These are phyloP conservation scores for Huntiella abstrusa DNA, from an alignment of 2,329 filamentous ascomycete genomes.

Conservation along the genomic window DNA sequence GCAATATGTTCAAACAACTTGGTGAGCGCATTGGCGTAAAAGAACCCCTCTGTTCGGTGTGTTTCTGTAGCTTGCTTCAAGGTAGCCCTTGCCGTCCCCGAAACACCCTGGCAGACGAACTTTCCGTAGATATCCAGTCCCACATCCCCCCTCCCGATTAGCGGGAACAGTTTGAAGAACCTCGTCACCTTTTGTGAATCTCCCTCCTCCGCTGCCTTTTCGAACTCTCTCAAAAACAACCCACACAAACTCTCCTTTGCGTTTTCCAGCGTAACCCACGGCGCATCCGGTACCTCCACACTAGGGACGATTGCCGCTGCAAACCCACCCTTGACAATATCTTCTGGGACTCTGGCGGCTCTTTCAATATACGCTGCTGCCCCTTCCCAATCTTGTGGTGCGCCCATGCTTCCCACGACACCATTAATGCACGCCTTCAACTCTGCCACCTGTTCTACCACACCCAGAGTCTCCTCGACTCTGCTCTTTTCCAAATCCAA, in stretches of 20 bases:
- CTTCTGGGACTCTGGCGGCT: constrained; percentile 59
- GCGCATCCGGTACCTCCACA: constrained; percentile 83
- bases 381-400: constrained; percentile 95
- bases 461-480: constrained; percentile 73
- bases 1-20: constrained; percentile 95
- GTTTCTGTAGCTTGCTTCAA: constrained; percentile 47
- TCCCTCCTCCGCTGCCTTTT: constrained; percentile 71
- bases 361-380: constrained; percentile 77
- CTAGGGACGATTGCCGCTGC: constrained; percentile 86
- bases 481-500: constrained; percentile 82
- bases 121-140: constrained; percentile 87
- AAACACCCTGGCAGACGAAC: constrained; percentile 92
- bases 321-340: constrained; percentile 69
- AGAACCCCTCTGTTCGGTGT: constrained; percentile 39
- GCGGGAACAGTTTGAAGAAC: constrained; percentile 94
- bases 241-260: constrained; percentile 79
- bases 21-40: constrained; percentile 79
- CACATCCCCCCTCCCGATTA: constrained; percentile 76
- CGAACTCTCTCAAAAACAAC: constrained; percentile 84
- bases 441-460: constrained; percentile 92
- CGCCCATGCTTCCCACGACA: constrained; percentile 89
- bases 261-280: constrained; percentile 67
- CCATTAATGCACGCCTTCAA: constrained; percentile 92
- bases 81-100: constrained; percentile 61
- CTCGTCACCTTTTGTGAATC: constrained; percentile 79